These are phyloP conservation scores for Xylaria arbuscula DNA, from an alignment of 2,329 filamentous ascomycete species.

Conservation along the genomic window DNA sequence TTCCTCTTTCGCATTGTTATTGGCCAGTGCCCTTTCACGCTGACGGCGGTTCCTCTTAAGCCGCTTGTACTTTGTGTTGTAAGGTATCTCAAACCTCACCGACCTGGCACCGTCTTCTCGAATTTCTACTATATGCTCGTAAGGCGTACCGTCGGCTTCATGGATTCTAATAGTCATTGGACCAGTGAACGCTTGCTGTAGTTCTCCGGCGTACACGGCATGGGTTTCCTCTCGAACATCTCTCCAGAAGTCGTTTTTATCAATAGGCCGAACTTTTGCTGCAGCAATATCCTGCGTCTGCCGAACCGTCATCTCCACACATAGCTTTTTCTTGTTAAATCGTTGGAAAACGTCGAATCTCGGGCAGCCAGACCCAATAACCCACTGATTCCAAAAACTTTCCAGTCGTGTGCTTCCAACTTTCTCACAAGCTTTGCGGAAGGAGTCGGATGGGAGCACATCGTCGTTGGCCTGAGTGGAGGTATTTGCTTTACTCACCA, in stretches of 20 bases:
- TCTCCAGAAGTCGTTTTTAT: conserved; percentile 81
- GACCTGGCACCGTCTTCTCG: conserved; percentile 82
- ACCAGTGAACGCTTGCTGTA: conserved; percentile 87
- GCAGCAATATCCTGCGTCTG: conserved; percentile 72
- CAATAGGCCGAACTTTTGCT: conserved; percentile 64
- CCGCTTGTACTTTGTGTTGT: conserved; percentile 99
- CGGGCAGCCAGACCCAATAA: conserved; percentile 88
- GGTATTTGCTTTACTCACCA: conserved; percentile 86
- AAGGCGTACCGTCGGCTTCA: conserved; percentile 96
- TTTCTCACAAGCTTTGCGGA: conserved; percentile 87
- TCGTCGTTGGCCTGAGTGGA: conserved; percentile 71
- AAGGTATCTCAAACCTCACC: conserved; percentile 90
- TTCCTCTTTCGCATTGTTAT: conserved; percentile 59
- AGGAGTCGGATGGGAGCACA: conserved; percentile 78
- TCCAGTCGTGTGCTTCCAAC: conserved; percentile 88
- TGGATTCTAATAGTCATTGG: conserved; percentile 98
- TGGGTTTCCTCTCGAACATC: conserved; percentile 83
- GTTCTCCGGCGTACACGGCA: conserved; percentile 73
- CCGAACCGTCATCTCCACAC: conserved; percentile 88
- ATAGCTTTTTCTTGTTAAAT: conserved; percentile 98
- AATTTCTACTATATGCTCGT: conserved; percentile 97
- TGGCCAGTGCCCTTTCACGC: conserved; percentile 67
- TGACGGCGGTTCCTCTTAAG: conserved; percentile 82
- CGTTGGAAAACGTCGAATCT: conserved; percentile 85
- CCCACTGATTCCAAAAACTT: conserved; percentile 93